Percentiles rank a stretch among this genome's conserved stretches.
These are phyloP conservation scores for Xylaria acuta DNA, from an alignment of 495 filamentous ascomycete species.

Conservation along the genomic window DNA sequence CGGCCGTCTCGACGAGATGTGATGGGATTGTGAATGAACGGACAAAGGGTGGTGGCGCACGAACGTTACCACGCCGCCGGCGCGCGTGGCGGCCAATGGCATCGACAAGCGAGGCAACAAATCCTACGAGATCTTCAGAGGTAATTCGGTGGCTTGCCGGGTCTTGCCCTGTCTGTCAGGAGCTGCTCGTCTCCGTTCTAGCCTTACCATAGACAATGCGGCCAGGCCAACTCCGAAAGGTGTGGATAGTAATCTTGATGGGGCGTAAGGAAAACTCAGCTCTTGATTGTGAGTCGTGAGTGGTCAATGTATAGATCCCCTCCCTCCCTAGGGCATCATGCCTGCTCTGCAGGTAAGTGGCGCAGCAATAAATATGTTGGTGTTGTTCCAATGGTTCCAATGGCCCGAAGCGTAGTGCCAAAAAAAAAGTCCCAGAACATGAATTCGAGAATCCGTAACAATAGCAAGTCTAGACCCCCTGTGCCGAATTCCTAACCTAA, in stretches of 20 bases:
- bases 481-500: neutral
- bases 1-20: neutral
- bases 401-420: neutral
- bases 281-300: conserved; percentile 7
- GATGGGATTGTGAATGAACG: neutral
- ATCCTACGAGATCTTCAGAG: conserved; percentile 20
- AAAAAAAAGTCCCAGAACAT: neutral
- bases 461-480: neutral
- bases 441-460: neutral
- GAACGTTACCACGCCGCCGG: conserved; percentile 24
- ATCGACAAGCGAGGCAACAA: neutral
- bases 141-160: conserved; percentile 20
- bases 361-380: conserved; percentile 7
- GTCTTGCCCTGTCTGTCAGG: conserved; percentile 1
- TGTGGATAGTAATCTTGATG: conserved; percentile 26
- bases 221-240: conserved; percentile 16
- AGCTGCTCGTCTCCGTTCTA: conserved; percentile 22
- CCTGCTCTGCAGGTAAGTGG: conserved; percentile 20
- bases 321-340: neutral
- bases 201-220: conserved; percentile 13
- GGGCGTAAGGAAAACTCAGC: conserved; percentile 7
- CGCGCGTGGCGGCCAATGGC: conserved; percentile 23
- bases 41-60: neutral
- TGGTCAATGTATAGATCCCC: conserved; percentile 5
- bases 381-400: neutral